Evolutionary conservation across 768 basidiomycete genomes (phyloP).

Genomic region (Fomitopsis pulvina): DNA sequence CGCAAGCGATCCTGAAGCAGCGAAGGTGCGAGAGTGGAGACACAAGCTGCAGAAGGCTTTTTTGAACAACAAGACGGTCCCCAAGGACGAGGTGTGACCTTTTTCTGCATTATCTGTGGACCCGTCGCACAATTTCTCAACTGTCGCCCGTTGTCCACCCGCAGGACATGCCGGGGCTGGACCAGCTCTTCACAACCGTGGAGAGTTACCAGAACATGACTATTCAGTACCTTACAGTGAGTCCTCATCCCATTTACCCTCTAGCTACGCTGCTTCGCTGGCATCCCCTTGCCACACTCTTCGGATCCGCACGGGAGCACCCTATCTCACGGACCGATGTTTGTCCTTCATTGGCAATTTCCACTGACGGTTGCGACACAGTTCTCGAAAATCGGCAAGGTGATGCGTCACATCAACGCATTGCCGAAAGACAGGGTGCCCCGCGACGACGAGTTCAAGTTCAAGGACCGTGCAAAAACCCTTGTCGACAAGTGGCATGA

Average conservation of each 20-base stretch:
- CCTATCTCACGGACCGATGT: slow-evolving; percentile 8
- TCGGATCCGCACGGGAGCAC: slow-evolving; percentile 13
- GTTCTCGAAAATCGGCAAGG: slow-evolving; percentile 81
- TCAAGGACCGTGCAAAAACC: slow-evolving; percentile 61
- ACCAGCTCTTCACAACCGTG: slow-evolving; percentile 68
- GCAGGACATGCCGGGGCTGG: slow-evolving; percentile 73
- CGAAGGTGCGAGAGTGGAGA: slow-evolving; percentile 85
- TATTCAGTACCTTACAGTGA: slow-evolving; percentile 63
- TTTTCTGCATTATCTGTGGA: background rate
- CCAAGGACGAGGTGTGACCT: slow-evolving; percentile 55
- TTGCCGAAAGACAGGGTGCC: slow-evolving; percentile 52
- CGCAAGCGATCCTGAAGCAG: slow-evolving; percentile 52
- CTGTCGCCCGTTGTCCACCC: slow-evolving; percentile 8
- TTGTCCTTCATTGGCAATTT: slow-evolving; percentile 11
- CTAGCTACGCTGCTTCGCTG: slow-evolving; percentile 26
- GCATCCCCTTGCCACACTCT: slow-evolving; percentile 12
- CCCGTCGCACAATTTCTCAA: too few species aligned
- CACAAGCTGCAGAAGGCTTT: slow-evolving; percentile 89
- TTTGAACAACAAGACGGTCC: slow-evolving; percentile 55
- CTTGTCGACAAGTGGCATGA: slow-evolving; percentile 68
- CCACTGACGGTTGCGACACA: slow-evolving; percentile 24
- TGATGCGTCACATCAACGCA: slow-evolving; percentile 80
- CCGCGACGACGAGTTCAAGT: slow-evolving; percentile 58
- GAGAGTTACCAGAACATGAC: slow-evolving; percentile 74
- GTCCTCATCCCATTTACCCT: slow-evolving; percentile 18